Percentiles rank a stretch among this genome's conserved stretches.
Evolutionary conservation across 768 basidiomycete genomes (phyloP).

Genomic region (Tephrocybe rancida): DNA sequence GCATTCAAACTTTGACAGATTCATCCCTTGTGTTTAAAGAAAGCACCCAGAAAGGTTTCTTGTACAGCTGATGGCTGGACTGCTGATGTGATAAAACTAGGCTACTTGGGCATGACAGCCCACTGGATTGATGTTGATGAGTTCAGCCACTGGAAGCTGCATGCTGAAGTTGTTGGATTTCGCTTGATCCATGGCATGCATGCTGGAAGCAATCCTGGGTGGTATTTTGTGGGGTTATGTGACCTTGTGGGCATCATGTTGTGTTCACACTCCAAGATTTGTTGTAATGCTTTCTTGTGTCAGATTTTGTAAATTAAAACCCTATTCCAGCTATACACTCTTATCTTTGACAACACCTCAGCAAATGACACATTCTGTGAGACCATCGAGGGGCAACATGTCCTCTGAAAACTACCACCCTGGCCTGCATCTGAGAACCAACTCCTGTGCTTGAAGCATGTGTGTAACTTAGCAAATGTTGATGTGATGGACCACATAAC

Average conservation of each 20-base stretch:
- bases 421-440: no score
- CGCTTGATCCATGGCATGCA: slow-evolving; percentile 18
- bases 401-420: no score
- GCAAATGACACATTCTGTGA: no score
- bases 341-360: no score
- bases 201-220: slow-evolving; percentile 25
- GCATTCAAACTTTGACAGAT: no score
- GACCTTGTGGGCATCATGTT: slow-evolving; percentile 25
- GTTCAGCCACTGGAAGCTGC: slow-evolving; percentile 22
- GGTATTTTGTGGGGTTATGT: slow-evolving; percentile 23
- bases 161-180: slow-evolving; percentile 24
- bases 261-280: slow-evolving; percentile 20
- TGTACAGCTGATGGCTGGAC: slow-evolving; percentile 22
- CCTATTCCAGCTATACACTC: no score
- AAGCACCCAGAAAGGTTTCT: no score
- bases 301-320: no score
- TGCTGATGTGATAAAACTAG: slow-evolving; percentile 16
- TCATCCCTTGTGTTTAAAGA: no score
- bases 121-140: slow-evolving; percentile 23
- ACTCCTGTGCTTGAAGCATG: slow-evolving; percentile 26
- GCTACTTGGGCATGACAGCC: slow-evolving; percentile 15
- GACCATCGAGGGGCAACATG: no score
- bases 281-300: no score
- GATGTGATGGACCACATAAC: slow-evolving; percentile 31
- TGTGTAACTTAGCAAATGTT: slow-evolving; percentile 26